Evolutionary conservation across 371 early-diverging fungal genomes (phyloP).

Genomic region (Mortierella sp.): DNA sequence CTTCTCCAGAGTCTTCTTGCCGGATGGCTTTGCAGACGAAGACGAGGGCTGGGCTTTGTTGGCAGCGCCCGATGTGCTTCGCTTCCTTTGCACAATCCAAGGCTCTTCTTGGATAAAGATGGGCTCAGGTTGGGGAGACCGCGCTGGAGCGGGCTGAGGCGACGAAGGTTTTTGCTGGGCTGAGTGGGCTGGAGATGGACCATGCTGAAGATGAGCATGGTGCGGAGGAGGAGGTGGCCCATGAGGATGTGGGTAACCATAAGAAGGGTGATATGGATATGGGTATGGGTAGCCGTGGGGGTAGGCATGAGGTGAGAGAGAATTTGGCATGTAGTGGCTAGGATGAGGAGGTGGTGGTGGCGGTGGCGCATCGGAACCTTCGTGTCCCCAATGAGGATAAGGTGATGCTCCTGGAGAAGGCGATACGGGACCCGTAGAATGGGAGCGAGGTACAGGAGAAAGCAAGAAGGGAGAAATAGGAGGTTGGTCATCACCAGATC

Average conservation of each 20-base stretch:
- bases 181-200: constrained; percentile 4
- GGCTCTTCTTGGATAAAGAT: constrained; percentile 57
- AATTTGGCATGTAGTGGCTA: constrained; percentile 37
- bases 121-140: constrained; percentile 37
- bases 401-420: constrained; percentile 22
- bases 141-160: constrained; percentile 3
- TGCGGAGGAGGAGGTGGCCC: constrained; percentile 25
- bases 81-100: constrained; percentile 44
- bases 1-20: constrained; percentile 27
- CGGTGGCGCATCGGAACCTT: constrained; percentile 21
- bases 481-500: constrained; percentile 13
- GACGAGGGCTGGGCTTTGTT: constrained; percentile 4
- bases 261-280: constrained; percentile 53
- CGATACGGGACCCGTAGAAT: constrained; percentile 24
- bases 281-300: constrained; percentile 52
- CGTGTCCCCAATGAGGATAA: constrained; percentile 46
- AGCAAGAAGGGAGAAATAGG: constrained; percentile 49
- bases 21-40: background rate
- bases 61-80: constrained; percentile 15
- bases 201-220: constrained; percentile 25
- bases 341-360: constrained; percentile 29
- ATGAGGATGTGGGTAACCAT: constrained; percentile 45
- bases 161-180: constrained; percentile 8
- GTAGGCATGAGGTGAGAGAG: constrained; percentile 34
- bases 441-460: constrained; percentile 45